Evolutionary conservation across 2,329 filamentous ascomycete species (phyloP).

Genomic region (Penicillium sp.): DNA sequence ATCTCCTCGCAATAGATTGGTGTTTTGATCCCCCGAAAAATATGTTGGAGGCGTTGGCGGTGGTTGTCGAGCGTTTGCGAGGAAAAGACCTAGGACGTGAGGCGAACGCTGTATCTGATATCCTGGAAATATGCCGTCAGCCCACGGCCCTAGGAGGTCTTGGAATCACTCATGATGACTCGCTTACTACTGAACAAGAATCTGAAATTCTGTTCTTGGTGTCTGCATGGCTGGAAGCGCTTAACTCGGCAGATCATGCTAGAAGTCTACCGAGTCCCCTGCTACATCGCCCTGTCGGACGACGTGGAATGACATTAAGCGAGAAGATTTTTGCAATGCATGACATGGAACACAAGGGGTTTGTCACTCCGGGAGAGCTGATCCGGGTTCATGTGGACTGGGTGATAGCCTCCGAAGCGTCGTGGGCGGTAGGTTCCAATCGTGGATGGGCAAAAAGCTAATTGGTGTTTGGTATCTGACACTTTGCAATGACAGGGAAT

Average conservation of each 20-base stretch:
- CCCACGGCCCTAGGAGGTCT: constrained; percentile 19
- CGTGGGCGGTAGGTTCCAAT: constrained; percentile 34
- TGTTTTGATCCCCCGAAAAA: no score
- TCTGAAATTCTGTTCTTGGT: constrained; percentile 26
- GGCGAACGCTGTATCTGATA: not conserved
- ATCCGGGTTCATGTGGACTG: constrained; percentile 47
- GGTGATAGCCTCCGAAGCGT: constrained; percentile 46
- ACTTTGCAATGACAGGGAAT: constrained; percentile 28
- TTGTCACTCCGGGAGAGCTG: constrained; percentile 39
- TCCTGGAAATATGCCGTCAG: constrained; percentile 20
- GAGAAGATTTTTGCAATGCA: constrained; percentile 51
- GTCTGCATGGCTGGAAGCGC: constrained; percentile 28
- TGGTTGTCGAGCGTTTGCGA: no score
- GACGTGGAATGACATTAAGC: constrained; percentile 43
- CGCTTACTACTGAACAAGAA: constrained; percentile 9
- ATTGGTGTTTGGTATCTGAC: no score
- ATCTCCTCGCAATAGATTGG: no score
- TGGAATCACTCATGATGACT: constrained; percentile 1
- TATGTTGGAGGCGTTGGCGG: no score
- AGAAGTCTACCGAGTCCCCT: constrained; percentile 9
- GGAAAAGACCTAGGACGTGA: no score
- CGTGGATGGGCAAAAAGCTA: no score
- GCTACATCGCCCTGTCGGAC: constrained; percentile 10
- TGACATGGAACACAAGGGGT: constrained; percentile 36
- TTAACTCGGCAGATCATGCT: constrained; percentile 27